Evolutionary conservation across 768 basidiomycete species (phyloP).

Genomic region (Lactarius psammicola): DNA sequence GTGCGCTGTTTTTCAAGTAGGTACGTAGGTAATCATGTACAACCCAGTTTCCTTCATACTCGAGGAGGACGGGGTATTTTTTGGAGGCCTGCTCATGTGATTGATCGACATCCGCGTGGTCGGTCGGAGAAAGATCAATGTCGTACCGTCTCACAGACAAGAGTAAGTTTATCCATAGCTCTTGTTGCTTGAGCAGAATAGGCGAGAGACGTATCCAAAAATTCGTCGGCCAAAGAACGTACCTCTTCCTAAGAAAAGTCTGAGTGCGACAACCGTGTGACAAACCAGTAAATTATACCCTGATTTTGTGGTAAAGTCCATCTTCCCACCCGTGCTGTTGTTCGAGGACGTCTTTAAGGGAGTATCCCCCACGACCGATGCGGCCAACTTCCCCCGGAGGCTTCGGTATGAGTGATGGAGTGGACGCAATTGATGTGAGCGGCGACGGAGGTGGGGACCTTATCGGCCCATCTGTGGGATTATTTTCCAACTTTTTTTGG

Average conservation of each 20-base stretch:
- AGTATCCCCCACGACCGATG: background rate
- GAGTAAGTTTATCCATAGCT: background rate
- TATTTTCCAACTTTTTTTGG: background rate
- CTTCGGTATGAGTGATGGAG: constrained; percentile 4
- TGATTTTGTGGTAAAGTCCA: background rate
- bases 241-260: background rate
- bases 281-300: background rate
- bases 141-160: background rate
- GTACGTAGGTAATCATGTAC: background rate
- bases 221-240: background rate
- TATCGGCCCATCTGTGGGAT: background rate
- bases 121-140: background rate
- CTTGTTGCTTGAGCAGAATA: background rate
- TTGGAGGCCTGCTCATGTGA: background rate
- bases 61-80: background rate
- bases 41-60: background rate
- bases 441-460: background rate
- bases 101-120: background rate
- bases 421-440: background rate
- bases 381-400: background rate
- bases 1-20: constrained; percentile 8
- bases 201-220: constrained; percentile 1
- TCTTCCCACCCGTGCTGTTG: constrained; percentile 3
- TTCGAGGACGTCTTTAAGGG: background rate
- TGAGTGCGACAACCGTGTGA: background rate